These are phyloP conservation scores for Beta macrorhiza DNA, from an alignment of 179 eudicot species.

Conservation along the genomic window DNA sequence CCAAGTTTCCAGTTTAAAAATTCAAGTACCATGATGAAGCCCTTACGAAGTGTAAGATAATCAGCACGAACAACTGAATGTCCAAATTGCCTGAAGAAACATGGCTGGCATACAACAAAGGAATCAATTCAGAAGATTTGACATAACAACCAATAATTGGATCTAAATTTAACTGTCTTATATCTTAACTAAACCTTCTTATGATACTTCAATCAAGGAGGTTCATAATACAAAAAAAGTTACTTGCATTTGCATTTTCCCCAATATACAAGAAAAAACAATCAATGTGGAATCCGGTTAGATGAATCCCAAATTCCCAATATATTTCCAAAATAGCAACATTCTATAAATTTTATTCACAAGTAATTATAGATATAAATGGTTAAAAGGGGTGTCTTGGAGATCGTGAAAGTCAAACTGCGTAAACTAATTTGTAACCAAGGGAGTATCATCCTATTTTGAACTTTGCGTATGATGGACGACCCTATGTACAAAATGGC, in stretches of 20 bases:
- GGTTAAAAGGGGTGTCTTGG: too few relatives aligned
- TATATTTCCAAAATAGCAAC: too few relatives aligned
- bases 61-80: conserved; percentile 84
- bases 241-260: background rate
- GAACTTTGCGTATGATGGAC: too few relatives aligned
- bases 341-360: too few relatives aligned
- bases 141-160: background rate
- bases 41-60: conserved; percentile 91
- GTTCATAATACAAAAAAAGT: background rate
- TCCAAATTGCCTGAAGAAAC: conserved; percentile 95
- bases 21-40: conserved; percentile 68
- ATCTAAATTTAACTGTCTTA: background rate
- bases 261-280: too few relatives aligned
- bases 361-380: too few relatives aligned
- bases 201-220: background rate
- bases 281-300: too few relatives aligned
- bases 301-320: too few relatives aligned
- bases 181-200: conserved; percentile 6
- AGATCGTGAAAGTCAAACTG: too few relatives aligned
- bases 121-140: conserved; percentile 14
- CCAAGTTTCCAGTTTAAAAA: conserved; percentile 2
- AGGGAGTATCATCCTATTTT: too few relatives aligned
- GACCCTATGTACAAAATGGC: too few relatives aligned
- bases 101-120: conserved; percentile 47
- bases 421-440: too few relatives aligned